A percentile compares a stretch with the other conserved stretches of the same genome.
phyloP scores from a whole-genome alignment of 768 basidiomycete species.

The Albatrellus ellisii region DNA sequence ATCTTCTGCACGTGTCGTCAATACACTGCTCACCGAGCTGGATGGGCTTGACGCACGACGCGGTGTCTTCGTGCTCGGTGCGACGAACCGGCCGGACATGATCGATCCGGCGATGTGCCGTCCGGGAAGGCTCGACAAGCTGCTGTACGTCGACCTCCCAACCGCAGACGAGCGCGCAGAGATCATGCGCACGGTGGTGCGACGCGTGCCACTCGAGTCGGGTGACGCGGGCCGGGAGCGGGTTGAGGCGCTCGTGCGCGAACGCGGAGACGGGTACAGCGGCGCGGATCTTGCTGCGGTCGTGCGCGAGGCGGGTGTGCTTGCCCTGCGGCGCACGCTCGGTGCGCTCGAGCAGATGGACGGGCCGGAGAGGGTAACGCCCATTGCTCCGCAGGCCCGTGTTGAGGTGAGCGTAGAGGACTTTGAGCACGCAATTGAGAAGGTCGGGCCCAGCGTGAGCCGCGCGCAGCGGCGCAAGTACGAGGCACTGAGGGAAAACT shows the following conservation, averaged over 20 bases:
- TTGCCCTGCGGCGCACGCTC: slow-evolving; percentile 57
- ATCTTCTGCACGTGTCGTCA: slow-evolving; percentile 85
- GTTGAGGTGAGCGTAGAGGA: slow-evolving; percentile 49
- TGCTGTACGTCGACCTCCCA: slow-evolving; percentile 88
- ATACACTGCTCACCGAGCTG: slow-evolving; percentile 87
- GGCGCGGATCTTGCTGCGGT: slow-evolving; percentile 86
- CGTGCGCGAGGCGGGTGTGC: slow-evolving; percentile 81
- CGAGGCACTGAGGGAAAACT: slow-evolving; percentile 65
- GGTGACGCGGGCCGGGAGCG: too few species aligned
- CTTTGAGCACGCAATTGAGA: slow-evolving; percentile 61
- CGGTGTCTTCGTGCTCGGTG: slow-evolving; percentile 86
- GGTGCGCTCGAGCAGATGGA: slow-evolving; percentile 59
- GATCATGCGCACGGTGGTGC: slow-evolving; percentile 65
- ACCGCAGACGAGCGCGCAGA: slow-evolving; percentile 61
- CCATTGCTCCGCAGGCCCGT: not conserved
- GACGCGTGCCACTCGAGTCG: slow-evolving; percentile 49
- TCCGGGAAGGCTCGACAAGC: slow-evolving; percentile 89
- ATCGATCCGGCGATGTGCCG: slow-evolving; percentile 97
- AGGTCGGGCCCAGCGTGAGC: slow-evolving; percentile 82
- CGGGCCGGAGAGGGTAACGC: too few species aligned
- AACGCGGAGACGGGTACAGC: slow-evolving; percentile 75
- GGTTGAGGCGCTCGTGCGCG: slow-evolving; percentile 39
- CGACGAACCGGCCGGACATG: slow-evolving; percentile 94
- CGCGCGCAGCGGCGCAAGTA: slow-evolving; percentile 71
- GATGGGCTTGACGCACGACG: slow-evolving; percentile 84